Base-by-base conservation (phyloP, 345 rosid species). In the Trapa incisa region DNA sequence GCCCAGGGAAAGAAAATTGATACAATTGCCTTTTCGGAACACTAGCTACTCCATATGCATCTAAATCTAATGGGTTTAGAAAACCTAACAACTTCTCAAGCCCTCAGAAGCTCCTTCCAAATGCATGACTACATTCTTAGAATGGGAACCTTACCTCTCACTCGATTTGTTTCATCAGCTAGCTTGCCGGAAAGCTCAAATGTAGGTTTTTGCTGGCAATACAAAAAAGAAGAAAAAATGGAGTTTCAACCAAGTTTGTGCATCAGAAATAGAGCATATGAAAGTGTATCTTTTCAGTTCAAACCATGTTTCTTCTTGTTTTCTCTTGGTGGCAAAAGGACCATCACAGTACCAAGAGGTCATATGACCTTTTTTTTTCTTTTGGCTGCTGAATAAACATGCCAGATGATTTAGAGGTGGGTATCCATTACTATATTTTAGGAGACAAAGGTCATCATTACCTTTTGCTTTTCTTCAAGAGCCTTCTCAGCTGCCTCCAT, bases 121-220 rank as follows among this genome's bases (percentile, higher is more conserved):
- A 22, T 54, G 33, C 60, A 6, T 54, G 60, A 5, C 60, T 54
- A 22, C 12, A 58, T 58, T 35, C 2, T 9, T 15, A 58, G 16
- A 3, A 0, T 43, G 43, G 32, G 53, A 67, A 64, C 37, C 66
- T 77, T 61, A 92, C 98, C 99, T 89, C 81, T 85, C 72, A 85
- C 83, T 82, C 87, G 85, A 74, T 94, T 94, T 33, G 96, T 94
- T 78, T 94, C 99, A 13, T 87, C 91, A 13, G 99, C 99, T 73
- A 91, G 96, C 82, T 94, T 94, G 61, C 99, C 99, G 22, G 99
- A 94, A 61, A 88, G 84, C 84, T 90, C 97, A 77, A 90, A 93
- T 39, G 97, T 85, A 48, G 98, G 97, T 72, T 90, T 76, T 77
- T 85, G 82, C 97, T 93, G 90, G 17, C 73, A 32, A 52, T 61